Evolutionary conservation across 1,139 yeast genomes (phyloP), one percentile per base, ranked within the genome.

Genomic region (Yamadazyma taylorii): DNA sequence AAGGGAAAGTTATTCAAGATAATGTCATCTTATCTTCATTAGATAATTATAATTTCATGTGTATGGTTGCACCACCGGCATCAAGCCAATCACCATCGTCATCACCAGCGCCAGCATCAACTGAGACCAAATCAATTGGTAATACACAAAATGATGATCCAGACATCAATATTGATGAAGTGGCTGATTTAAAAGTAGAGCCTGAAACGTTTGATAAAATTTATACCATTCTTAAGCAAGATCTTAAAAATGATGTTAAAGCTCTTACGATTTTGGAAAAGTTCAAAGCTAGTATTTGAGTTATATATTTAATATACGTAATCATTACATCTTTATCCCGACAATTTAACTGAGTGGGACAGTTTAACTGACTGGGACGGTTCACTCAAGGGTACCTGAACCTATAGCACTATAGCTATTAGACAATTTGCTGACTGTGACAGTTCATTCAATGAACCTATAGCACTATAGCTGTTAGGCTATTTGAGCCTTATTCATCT

Each of bases 1-100:
- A 69, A 44, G 70, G 75, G 1, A 70, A 69, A 48, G 76, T 71
- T 19, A 56, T 67, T n/a, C 67, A 61, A 30, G 77, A 71, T 45
- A 48, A 70, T 2, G 45, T 63, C 9, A 37, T 52, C 2, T 45
- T 70, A 33, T 47, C 60, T 3, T 37, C 61, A 5, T 46, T 66
- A 28, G 50, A 45, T 5, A 43, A 46, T 4, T 57, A 45, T 13
- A 43, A 61, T 13, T 56, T 70, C 35, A 70, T 61, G 56, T 68
- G 67, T 34, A 65, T 70, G 74, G 63, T 69, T 5, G 43, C 60
- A 5, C 55, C 57, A 3, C 58, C 64, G 10, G 35, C 47, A 9
- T 6, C 42, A 13, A 22, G n/a, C 34, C 34, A 13, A 30, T 10
- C 16, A 17, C 3, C 23, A 15, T 21, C 30, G 14, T 14, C 33